These are phyloP conservation scores for Agrocybe pediades DNA, from an alignment of 768 basidiomycete genomes.

Conservation along the genomic window DNA sequence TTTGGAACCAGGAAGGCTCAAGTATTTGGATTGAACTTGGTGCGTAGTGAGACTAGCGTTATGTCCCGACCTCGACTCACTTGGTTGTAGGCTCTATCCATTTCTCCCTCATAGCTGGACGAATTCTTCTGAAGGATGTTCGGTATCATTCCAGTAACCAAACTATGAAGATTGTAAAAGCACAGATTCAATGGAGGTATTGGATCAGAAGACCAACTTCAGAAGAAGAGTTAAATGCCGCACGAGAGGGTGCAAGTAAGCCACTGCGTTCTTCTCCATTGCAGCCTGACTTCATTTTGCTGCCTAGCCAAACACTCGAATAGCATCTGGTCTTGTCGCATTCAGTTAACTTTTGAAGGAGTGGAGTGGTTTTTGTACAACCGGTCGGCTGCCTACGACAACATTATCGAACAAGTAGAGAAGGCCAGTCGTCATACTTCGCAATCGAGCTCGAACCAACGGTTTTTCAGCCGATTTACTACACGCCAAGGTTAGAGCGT, in stretches of 20 bases:
- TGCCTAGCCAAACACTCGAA: constrained; percentile 33
- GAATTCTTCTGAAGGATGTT: constrained; percentile 87
- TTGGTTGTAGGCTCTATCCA: constrained; percentile 76
- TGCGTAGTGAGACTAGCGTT: constrained; percentile 26
- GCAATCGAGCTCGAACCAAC: constrained; percentile 38
- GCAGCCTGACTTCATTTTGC: neutral
- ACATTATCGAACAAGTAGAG: constrained; percentile 79
- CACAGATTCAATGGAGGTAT: constrained; percentile 89
- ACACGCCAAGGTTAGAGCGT: constrained; percentile 38
- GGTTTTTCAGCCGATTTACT: constrained; percentile 39
- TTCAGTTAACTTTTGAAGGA: constrained; percentile 80
- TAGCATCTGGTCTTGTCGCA: constrained; percentile 66
- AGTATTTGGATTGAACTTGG: constrained; percentile 87
- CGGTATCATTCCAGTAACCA: constrained; percentile 93
- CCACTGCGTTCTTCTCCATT: constrained; percentile 1
- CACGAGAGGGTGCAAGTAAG: constrained; percentile 58
- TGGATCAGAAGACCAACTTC: constrained; percentile 84
- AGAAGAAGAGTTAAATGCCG: constrained; percentile 64
- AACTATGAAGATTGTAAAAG: constrained; percentile 81
- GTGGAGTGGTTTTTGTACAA: constrained; percentile 95
- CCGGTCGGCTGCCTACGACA: constrained; percentile 84
- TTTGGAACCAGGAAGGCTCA: constrained; percentile 78
- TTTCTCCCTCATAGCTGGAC: constrained; percentile 83
- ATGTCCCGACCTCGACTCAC: constrained; percentile 4
- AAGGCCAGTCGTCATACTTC: constrained; percentile 34